These are phyloP conservation scores for Stephania japonica DNA, from an alignment of 164 flowering plant species.

Conservation along the genomic window DNA sequence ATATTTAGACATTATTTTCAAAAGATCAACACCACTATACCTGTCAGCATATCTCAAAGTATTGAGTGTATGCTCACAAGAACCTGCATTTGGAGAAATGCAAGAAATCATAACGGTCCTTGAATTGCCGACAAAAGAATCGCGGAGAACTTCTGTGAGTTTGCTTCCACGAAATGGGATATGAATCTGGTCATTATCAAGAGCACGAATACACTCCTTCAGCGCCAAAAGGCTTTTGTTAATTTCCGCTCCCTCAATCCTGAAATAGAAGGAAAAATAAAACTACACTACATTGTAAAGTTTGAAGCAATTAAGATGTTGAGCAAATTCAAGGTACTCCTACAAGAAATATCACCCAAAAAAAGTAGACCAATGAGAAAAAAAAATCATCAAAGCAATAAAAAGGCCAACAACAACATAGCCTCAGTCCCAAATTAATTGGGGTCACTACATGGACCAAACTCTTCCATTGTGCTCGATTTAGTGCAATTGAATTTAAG, in stretches of 20 bases:
- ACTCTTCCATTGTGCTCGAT: too few relatives aligned
- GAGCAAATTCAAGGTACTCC: background rate
- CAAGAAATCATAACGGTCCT: slow-evolving; percentile 99
- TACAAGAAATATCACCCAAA: background rate
- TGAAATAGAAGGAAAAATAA: slow-evolving; percentile 21
- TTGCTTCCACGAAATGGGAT: slow-evolving; percentile 99
- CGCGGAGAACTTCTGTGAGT: slow-evolving; percentile 98
- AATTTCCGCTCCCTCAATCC: slow-evolving; percentile 99
- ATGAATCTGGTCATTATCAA: slow-evolving; percentile 97
- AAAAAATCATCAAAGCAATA: background rate
- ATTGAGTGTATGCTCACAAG: slow-evolving; percentile 97
- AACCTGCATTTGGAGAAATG: slow-evolving; percentile 97
- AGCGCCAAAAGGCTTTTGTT: slow-evolving; percentile 98
- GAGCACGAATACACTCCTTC: slow-evolving; percentile 98
- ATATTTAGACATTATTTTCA: background rate
- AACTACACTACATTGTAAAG: background rate
- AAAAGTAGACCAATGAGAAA: background rate
- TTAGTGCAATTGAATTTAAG: too few relatives aligned
- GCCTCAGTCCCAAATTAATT: too few relatives aligned
- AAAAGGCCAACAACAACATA: too few relatives aligned
- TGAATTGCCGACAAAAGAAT: slow-evolving; percentile 98
- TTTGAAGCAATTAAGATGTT: background rate
- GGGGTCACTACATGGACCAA: too few relatives aligned
- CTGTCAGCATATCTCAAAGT: slow-evolving; percentile 99
- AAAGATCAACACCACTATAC: slow-evolving; percentile 29